A percentile compares a stretch with the other conserved stretches of the same genome.
phyloP scores from a whole-genome alignment of 495 filamentous ascomycete species.

The Podospora didyma region DNA sequence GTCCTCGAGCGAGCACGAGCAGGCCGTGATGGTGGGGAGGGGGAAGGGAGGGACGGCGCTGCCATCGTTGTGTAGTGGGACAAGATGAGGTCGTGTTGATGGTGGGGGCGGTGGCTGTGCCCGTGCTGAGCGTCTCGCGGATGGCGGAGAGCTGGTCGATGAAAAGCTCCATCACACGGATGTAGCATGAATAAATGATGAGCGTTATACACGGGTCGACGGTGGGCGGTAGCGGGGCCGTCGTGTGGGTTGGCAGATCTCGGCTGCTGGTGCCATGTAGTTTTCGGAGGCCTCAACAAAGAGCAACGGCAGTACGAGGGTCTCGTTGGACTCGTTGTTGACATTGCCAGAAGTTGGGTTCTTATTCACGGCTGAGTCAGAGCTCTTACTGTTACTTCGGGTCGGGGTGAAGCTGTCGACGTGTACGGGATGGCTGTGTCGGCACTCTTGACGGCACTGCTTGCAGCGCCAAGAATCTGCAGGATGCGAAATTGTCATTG shows the following conservation, averaged over 20 bases:
- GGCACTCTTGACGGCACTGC: too few species aligned
- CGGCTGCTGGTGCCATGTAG: background rate
- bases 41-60: background rate
- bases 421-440: background rate
- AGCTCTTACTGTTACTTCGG: too few species aligned
- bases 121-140: background rate
- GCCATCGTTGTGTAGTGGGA: background rate
- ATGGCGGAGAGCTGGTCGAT: background rate
- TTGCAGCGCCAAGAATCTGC: background rate
- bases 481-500: background rate
- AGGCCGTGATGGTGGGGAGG: background rate
- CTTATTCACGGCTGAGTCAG: background rate
- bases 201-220: background rate
- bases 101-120: background rate
- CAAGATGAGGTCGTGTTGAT: too few species aligned
- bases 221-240: too few species aligned
- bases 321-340: background rate
- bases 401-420: background rate
- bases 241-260: background rate
- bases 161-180: background rate
- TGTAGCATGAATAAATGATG: background rate
- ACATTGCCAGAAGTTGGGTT: too few species aligned
- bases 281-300: background rate
- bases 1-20: background rate
- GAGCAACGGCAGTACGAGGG: background rate